Base-by-base conservation (phyloP, 495 filamentous ascomycete species). In the Penicillium arizonense region DNA sequence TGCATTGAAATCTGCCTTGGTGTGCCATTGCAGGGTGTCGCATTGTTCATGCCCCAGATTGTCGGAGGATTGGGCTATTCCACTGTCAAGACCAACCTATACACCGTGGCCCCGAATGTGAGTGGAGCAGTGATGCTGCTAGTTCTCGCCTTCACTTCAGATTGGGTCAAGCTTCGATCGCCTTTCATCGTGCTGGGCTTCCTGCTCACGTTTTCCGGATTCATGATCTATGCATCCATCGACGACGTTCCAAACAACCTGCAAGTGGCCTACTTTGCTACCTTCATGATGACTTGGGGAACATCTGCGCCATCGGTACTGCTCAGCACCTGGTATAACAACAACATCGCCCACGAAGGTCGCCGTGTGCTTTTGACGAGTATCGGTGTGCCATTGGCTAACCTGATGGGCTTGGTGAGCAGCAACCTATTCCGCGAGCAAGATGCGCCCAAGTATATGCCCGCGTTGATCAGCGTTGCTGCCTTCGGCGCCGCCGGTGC, bases 241-340 rank as follows among this genome's bases (percentile, higher is more conserved):
- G 54, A 58, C 14, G 81, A 90, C 58, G 84, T 88, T 13, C 53
- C 80, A 50, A 52, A 63, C 1, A 66, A 85, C 32, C 67, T 84
- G 10, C 75, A 82, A 26, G 75, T 90, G 3, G 87, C 87, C 3
- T 92, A 92, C 52, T 91, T 88, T 49, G 86, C 87, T 10, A 82
- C 77, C 18, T 92, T 91, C 64, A 89, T 91, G 86, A 90, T 92
- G 87, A 86, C 82, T 13, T 91, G 88, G 87, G 78, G 78, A 12
- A 81, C 79, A 2, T 77, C 73, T 1, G 77, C 78, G 1, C 79
- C 79, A 2, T 80, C 76, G 1, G 78, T 82, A 3, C 62, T 82
- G 7, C 67, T 81, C 1, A 75, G 74, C 53, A 70, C 67, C 14
- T 86, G 84, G 87, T 89, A 88, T 62, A 90, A 88, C 63, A 93